Evolutionary conservation across 2,329 filamentous ascomycete species (phyloP).

Genomic region (Exophiala bonariae): DNA sequence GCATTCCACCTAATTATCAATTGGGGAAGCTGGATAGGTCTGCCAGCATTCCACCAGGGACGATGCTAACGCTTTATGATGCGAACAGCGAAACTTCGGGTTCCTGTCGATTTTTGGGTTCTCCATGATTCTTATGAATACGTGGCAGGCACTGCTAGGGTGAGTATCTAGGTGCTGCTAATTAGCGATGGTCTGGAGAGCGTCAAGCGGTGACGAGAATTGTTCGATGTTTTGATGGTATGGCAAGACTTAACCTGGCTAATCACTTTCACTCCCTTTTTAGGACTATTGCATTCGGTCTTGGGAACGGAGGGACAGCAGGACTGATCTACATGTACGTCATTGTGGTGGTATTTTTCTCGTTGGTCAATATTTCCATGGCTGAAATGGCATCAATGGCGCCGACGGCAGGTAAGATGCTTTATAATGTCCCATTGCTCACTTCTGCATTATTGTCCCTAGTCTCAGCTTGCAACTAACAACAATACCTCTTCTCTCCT

Average conservation of each 20-base stretch:
- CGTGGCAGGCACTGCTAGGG: background rate
- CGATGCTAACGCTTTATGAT: slow-evolving; percentile 32
- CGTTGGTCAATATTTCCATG: slow-evolving; percentile 43
- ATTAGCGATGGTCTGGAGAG: too few species aligned
- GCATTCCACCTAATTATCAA: slow-evolving; percentile 30
- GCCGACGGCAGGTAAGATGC: background rate
- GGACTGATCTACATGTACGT: slow-evolving; percentile 56
- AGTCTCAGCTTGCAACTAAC: background rate
- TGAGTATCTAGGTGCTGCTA: too few species aligned
- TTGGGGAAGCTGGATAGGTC: too few species aligned
- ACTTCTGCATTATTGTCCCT: background rate
- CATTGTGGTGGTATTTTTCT: slow-evolving; percentile 46
- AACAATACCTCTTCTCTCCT: too few species aligned
- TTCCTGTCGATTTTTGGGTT: slow-evolving; percentile 49
- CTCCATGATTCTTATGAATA: slow-evolving; percentile 30
- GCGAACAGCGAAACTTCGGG: slow-evolving; percentile 45
- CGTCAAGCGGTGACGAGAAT: too few species aligned
- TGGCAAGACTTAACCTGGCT: too few species aligned
- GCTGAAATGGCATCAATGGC: slow-evolving; percentile 53
- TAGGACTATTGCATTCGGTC: slow-evolving; percentile 17
- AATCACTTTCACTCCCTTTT: too few species aligned
- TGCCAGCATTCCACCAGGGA: background rate
- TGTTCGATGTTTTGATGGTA: too few species aligned
- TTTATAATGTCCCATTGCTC: background rate
- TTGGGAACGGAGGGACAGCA: slow-evolving; percentile 51